Evolutionary conservation across 2,329 filamentous ascomycete genomes (phyloP).

Genomic region (Aspergillus hortae): DNA sequence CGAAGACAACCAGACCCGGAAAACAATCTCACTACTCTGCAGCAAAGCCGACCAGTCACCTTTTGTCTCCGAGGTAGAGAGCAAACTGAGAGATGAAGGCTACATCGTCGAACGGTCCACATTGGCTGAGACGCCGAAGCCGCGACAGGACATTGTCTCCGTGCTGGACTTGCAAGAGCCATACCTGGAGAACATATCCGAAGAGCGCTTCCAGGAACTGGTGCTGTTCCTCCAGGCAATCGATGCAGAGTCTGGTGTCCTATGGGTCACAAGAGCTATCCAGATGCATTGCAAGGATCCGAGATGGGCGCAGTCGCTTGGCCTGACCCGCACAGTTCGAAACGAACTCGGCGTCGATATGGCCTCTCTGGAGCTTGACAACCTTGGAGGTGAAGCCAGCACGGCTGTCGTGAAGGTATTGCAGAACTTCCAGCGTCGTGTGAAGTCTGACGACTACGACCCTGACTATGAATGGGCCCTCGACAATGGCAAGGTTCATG

Average conservation of each 20-base stretch:
- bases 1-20: no score
- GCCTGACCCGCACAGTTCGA: constrained; percentile 10
- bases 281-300: constrained; percentile 12
- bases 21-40: no score
- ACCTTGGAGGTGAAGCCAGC: no score
- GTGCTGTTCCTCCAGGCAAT: neutral
- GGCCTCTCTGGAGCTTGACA: constrained; percentile 11
- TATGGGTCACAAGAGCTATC: constrained; percentile 8
- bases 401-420: no score
- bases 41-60: no score
- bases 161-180: constrained; percentile 11
- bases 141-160: constrained; percentile 7
- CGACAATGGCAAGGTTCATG: constrained; percentile 6
- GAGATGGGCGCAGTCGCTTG: constrained; percentile 6
- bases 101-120: constrained; percentile 4
- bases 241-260: neutral
- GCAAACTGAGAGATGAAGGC: neutral
- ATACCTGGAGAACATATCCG: constrained; percentile 7
- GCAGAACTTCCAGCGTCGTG: neutral
- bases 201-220: constrained; percentile 1
- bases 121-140: neutral
- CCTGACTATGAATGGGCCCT: constrained; percentile 14
- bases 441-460: neutral
- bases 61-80: no score
- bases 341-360: constrained; percentile 9